phyloP scores from a whole-genome alignment of 169 alveolate genomes.

The Plasmodium inui region DNA sequence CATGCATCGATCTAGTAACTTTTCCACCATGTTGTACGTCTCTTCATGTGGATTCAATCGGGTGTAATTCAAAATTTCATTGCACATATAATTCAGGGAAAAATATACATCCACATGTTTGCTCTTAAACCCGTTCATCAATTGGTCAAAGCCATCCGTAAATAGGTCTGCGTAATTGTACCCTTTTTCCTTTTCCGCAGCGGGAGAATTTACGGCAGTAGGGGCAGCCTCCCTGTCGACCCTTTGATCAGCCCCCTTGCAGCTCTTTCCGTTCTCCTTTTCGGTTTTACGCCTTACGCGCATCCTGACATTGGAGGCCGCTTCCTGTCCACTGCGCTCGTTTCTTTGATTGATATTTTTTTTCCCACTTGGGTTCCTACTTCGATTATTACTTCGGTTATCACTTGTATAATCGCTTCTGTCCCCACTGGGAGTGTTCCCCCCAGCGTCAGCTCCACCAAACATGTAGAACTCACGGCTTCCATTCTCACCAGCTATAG shows the following conservation, averaged over 20 bases:
- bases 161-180: not conserved
- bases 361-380: not conserved
- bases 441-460: not conserved
- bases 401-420: not conserved
- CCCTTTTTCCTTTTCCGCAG: not conserved
- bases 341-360: not conserved
- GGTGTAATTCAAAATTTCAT: constrained; percentile 64
- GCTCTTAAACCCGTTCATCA: constrained; percentile 27
- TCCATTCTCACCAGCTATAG: not conserved
- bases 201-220: not conserved
- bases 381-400: not conserved
- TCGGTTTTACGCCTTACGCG: not conserved
- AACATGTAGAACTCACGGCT: not conserved
- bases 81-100: constrained; percentile 45
- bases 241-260: not conserved
- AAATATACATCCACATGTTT: constrained; percentile 24
- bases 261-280: not conserved
- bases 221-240: not conserved
- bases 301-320: not conserved
- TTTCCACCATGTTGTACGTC: constrained; percentile 21
- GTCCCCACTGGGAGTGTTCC: not conserved
- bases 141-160: constrained; percentile 45
- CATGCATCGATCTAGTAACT: constrained; percentile 35
- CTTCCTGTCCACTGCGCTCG: not conserved
- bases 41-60: constrained; percentile 51